Evolutionary conservation across 169 alveolate species (phyloP).

Genomic region (Babesia gibsoni): DNA sequence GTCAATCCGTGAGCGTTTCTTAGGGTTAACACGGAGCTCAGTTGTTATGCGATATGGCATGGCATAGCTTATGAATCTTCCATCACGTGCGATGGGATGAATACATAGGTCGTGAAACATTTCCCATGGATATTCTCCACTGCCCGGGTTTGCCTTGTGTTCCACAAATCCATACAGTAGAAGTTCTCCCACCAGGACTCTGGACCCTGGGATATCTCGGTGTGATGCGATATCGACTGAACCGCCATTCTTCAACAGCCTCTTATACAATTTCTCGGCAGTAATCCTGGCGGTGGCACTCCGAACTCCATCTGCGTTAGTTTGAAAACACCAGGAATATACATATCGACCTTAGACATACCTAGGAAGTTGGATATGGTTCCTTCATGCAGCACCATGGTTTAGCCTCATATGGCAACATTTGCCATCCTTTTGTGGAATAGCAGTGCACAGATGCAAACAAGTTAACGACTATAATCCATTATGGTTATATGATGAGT

Average conservation of each 20-base stretch:
- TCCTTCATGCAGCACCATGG: not conserved
- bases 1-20: no score
- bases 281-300: not conserved
- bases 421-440: no score
- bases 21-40: no score
- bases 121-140: not conserved
- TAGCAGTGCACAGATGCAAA: no score
- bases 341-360: not conserved
- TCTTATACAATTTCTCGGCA: conserved; percentile 17
- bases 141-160: not conserved
- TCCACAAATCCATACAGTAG: conserved; percentile 3
- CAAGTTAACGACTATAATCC: no score
- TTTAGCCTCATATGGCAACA: not conserved
- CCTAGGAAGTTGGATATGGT: conserved; percentile 6
- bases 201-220: conserved; percentile 11
- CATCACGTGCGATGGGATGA: conserved; percentile 9
- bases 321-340: no score
- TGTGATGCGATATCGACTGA: not conserved
- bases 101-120: not conserved
- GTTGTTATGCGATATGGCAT: not conserved
- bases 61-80: not conserved
- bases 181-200: conserved; percentile 23
- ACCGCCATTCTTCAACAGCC: conserved; percentile 3
- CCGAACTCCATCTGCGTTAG: conserved; percentile 7
- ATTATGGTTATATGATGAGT: no score